Percentiles rank a stretch among this genome's conserved stretches.
Evolutionary conservation across 768 basidiomycete genomes (phyloP).

Genomic region (Leccinellum luteum): DNA sequence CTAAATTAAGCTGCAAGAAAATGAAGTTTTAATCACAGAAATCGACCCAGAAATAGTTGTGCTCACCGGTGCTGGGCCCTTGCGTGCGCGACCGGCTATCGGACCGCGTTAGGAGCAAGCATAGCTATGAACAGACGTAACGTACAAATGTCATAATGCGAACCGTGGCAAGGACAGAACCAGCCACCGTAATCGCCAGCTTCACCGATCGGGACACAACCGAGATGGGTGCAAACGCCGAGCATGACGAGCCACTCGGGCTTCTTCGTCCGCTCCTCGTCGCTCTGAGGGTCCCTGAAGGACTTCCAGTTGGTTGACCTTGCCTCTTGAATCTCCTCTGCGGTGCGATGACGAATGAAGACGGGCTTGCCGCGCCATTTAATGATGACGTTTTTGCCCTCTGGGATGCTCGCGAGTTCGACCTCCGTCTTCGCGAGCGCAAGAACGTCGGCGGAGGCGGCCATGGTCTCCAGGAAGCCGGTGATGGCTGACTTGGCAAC

Average conservation of each 20-base stretch:
- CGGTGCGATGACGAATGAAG: constrained; percentile 95
- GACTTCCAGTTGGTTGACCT: constrained; percentile 78
- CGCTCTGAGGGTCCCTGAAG: constrained; percentile 89
- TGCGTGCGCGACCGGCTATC: constrained; percentile 88
- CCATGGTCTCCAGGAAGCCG: constrained; percentile 94
- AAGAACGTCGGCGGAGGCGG: constrained; percentile 95
- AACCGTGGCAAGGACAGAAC: constrained; percentile 99
- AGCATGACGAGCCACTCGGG: constrained; percentile 96
- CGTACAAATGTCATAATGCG: constrained; percentile 95
- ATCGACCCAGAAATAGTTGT: neutral
- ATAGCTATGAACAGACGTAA: constrained; percentile 4
- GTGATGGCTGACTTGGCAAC: constrained; percentile 91
- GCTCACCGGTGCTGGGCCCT: constrained; percentile 93
- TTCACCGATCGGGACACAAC: constrained; percentile 98
- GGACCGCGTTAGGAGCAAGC: constrained; percentile 11
- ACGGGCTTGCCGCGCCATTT: constrained; percentile 99
- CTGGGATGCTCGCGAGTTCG: constrained; percentile 84
- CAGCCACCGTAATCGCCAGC: constrained; percentile 97
- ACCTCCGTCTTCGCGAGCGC: constrained; percentile 98
- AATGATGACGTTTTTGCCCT: constrained; percentile 96
- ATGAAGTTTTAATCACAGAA: constrained; percentile 8
- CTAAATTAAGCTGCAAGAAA: constrained; percentile 75
- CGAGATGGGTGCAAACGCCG: constrained; percentile 95
- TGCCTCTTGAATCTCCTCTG: constrained; percentile 90
- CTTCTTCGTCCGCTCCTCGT: constrained; percentile 85